Conservation (phyloP, 306 rosid species). For the Acacia acuminata region DNA sequence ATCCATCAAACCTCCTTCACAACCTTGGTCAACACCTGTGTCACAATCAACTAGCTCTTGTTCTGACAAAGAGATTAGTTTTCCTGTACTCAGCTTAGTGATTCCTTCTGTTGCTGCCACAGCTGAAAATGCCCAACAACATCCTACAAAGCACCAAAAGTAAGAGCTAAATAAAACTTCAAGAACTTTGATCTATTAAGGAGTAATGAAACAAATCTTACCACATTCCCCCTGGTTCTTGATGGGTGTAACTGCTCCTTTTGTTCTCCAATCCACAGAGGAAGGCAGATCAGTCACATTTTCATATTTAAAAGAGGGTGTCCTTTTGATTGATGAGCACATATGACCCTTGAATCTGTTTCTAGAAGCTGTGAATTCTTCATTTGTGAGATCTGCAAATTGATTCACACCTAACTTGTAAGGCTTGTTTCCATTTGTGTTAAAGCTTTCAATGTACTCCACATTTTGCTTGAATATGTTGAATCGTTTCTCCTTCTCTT, state of each 20-base stretch:
- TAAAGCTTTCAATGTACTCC: constrained; percentile 29
- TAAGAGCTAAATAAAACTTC: too few relatives aligned
- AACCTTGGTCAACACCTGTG: neutral
- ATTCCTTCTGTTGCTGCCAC: neutral
- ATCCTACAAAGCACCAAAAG: neutral
- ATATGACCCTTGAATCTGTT: neutral
- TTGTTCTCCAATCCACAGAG: neutral
- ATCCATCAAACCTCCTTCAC: neutral
- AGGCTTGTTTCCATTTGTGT: constrained; percentile 32
- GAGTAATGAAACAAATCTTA: neutral
- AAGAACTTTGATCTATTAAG: too few relatives aligned
- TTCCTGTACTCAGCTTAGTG: neutral
- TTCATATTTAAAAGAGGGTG: neutral
- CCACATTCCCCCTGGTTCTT: neutral
- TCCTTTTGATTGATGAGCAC: neutral
- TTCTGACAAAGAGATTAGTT: neutral
- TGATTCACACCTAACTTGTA: constrained; percentile 6
- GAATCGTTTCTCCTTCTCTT: constrained; percentile 37
- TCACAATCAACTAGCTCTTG: neutral
- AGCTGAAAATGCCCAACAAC: neutral
- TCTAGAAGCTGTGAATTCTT: neutral
- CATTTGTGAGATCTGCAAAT: neutral
- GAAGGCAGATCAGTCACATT: neutral
- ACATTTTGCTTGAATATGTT: constrained; percentile 37
- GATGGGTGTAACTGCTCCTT: neutral